Evolutionary conservation across 805 yeast species (phyloP), one percentile per base, ranked within the genome.

Genomic region (Ogataea ramenticola): DNA sequence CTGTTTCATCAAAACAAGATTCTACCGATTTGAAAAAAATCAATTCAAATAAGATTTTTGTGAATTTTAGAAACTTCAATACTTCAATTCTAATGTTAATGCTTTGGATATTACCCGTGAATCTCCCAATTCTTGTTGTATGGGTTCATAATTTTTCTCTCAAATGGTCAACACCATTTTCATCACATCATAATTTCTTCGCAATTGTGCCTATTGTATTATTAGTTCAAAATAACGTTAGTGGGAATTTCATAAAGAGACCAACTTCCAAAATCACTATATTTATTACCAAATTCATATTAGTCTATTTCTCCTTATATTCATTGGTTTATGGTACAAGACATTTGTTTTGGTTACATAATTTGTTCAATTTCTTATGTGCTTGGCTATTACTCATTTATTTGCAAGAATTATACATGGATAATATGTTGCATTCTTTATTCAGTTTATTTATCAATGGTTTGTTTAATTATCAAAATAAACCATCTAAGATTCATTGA

Each of bases 321-420:
- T 66, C 84, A 36, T 60, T 85, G 44, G 54, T 87, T 10, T 87
- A 80, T 62, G 96, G 96, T 2, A 71, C 84, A 6, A 74, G 90
- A 56, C 85, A 87, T 54, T 71, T 91, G n/a, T 90, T 77, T 61
- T 86, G 90, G 86, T 65, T 89, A 39, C 93, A 89, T 54, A 85
- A 86, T 57, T 61, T 88, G 42, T 73, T 84, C 44, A 88, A 88
- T 59, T 58, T 82, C 16, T 63, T 81, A 43, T 72, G 80, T 58
- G 73, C 82, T 38, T 69, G 82, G 73, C 50, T 77, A 19, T 57
- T 72, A 39, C 40, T 57, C 10, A 39, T 54, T 21, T 38, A 48
- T 19, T 43, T 54, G 33, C 61, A 55, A 37, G 57, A 60, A 31
- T 51, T 49, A 46, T 53, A 43, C 44, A 42, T 51, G 4, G 22